Conservation (phyloP, 257 asterid genomes). For the Solanum pinnatisectum region DNA sequence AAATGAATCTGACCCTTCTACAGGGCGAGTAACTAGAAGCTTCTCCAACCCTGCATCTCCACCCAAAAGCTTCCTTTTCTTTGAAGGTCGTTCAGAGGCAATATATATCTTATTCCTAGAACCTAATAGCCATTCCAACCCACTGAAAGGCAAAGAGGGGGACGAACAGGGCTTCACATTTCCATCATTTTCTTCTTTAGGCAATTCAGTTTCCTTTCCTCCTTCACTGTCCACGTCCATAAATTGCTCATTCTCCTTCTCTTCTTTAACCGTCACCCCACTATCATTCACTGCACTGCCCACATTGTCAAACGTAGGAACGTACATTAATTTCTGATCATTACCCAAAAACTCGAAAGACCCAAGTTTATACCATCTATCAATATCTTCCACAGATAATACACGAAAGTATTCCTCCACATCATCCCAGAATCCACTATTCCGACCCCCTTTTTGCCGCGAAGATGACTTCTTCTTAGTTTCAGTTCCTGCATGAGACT, state of each 20-base stretch:
- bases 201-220: not conserved
- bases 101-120: constrained; percentile 73
- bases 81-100: constrained; percentile 80
- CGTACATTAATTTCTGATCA: constrained; percentile 33
- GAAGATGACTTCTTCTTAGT: constrained; percentile 37
- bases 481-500: constrained; percentile 51
- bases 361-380: constrained; percentile 37
- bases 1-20: constrained; percentile 53
- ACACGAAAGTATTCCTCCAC: constrained; percentile 79
- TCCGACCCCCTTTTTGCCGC: constrained; percentile 32
- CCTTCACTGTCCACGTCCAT: constrained; percentile 47
- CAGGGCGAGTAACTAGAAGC: constrained; percentile 70
- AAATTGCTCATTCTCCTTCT: constrained; percentile 25
- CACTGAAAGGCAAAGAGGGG: constrained; percentile 24
- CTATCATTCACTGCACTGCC: constrained; percentile 1
- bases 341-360: constrained; percentile 15
- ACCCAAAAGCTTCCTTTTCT: constrained; percentile 85
- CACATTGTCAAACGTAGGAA: constrained; percentile 32
- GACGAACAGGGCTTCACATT: constrained; percentile 14
- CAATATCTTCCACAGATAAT: constrained; percentile 51
- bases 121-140: constrained; percentile 96
- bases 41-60: constrained; percentile 89
- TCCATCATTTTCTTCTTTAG: constrained; percentile 19
- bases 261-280: constrained; percentile 13
- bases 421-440: constrained; percentile 55